A percentile compares a stretch with the other conserved stretches of the same genome.
phyloP scores from a whole-genome alignment of 2,329 filamentous ascomycete genomes.

The Alternaria longipes region DNA sequence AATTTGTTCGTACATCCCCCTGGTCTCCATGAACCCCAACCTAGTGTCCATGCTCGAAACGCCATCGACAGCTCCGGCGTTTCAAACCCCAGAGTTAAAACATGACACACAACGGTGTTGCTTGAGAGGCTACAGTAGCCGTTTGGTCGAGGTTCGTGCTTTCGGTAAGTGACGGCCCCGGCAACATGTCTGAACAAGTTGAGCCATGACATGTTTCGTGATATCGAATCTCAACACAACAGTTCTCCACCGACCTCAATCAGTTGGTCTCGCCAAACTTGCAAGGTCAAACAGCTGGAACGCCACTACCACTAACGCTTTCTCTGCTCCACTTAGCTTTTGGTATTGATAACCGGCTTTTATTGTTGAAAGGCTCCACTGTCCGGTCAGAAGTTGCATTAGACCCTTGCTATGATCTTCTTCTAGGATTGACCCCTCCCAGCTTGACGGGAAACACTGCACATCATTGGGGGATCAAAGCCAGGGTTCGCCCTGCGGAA shows the following conservation, averaged over 20 bases:
- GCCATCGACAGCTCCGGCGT: slow-evolving; percentile 16
- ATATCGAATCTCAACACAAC: slow-evolving; percentile 14
- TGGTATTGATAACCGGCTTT: neutral
- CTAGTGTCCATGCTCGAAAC: slow-evolving; percentile 12
- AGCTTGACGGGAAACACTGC: slow-evolving; percentile 20
- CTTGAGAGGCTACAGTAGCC: slow-evolving; percentile 6
- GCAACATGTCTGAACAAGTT: slow-evolving; percentile 11
- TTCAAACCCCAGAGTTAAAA: slow-evolving; percentile 16
- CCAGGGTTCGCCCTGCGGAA: slow-evolving; percentile 12
- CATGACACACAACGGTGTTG: slow-evolving; percentile 19
- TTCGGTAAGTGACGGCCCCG: slow-evolving; percentile 5
- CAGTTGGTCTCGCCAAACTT: neutral
- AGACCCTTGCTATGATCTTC: slow-evolving; percentile 12
- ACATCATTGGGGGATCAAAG: slow-evolving; percentile 14
- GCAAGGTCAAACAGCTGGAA: neutral
- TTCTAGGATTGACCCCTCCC: slow-evolving; percentile 17
- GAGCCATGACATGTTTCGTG: slow-evolving; percentile 18
- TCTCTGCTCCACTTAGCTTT: neutral
- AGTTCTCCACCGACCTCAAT: slow-evolving; percentile 1
- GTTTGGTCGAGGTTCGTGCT: slow-evolving; percentile 8
- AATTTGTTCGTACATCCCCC: slow-evolving; percentile 2
- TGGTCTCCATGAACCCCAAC: neutral
- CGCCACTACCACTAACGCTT: neutral
- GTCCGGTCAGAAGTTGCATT: slow-evolving; percentile 13
- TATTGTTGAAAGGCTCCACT: neutral